phyloP scores from a whole-genome alignment of 108 stramenopile species.

The Skeletonema marinoi region DNA sequence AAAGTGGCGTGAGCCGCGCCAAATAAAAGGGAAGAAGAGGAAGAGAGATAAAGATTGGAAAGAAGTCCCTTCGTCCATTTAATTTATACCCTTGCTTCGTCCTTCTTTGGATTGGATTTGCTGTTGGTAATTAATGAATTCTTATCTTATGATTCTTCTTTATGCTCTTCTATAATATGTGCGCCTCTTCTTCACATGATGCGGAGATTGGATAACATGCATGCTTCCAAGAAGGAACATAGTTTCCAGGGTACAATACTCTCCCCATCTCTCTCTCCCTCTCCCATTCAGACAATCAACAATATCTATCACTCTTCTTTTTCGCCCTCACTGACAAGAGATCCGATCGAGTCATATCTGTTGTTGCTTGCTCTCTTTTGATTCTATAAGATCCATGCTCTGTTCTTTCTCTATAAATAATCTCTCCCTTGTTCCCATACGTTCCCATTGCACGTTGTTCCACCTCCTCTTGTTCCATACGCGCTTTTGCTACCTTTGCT shows the following conservation, averaged over 20 bases:
- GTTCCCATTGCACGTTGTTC: conserved; percentile 69
- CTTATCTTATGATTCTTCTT: too few species aligned
- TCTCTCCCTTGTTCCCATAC: conserved; percentile 51
- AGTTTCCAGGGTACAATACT: not conserved
- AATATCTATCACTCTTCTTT: conserved; percentile 87
- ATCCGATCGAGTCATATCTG: conserved; percentile 57
- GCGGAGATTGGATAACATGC: not conserved
- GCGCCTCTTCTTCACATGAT: too few species aligned
- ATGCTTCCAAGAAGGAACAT: not conserved
- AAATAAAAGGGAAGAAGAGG: not conserved
- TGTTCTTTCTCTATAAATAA: conserved; percentile 81
- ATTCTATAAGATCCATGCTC: conserved; percentile 81
- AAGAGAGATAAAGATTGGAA: not conserved
- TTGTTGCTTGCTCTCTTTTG: conserved; percentile 46
- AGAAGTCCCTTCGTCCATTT: too few species aligned
- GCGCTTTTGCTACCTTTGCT: conserved; percentile 32
- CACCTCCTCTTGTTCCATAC: conserved; percentile 48
- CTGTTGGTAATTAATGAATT: too few species aligned
- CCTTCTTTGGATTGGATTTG: too few species aligned
- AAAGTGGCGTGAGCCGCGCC: not conserved
- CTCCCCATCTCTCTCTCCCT: too few species aligned
- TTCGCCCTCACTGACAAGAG: conserved; percentile 66
- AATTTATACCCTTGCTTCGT: too few species aligned
- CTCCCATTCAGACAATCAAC: conserved; percentile 24
- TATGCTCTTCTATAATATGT: too few species aligned